A percentile compares a stretch with the other conserved stretches of the same genome.
Evolutionary conservation across 495 filamentous ascomycete genomes (phyloP).

Genomic region (Achaetomiella virescens): DNA sequence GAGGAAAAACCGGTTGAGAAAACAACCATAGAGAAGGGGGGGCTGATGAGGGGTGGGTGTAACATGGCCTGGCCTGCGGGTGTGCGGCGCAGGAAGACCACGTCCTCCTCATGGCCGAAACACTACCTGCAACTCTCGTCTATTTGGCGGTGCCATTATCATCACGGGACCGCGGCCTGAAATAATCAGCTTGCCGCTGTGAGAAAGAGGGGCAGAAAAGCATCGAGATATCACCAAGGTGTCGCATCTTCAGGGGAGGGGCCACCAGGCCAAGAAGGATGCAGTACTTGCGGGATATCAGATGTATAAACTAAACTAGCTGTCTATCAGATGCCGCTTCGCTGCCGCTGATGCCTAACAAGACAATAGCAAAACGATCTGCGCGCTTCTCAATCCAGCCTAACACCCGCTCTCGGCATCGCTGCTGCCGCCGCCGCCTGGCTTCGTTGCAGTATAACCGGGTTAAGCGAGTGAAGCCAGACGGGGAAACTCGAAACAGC

Average conservation of each 20-base stretch:
- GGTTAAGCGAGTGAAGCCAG: constrained; percentile 4
- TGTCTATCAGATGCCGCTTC: neutral
- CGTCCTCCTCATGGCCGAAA: too few relatives aligned
- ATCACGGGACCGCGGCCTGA: neutral
- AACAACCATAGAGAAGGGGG: neutral
- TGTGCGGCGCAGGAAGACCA: neutral
- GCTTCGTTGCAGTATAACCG: constrained; percentile 2
- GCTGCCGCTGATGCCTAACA: too few relatives aligned
- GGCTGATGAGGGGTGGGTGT: neutral
- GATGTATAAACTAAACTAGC: neutral
- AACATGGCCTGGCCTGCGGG: neutral
- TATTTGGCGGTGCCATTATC: too few relatives aligned
- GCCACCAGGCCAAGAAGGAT: neutral
- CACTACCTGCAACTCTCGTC: too few relatives aligned
- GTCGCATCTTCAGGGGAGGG: neutral
- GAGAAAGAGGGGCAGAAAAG: neutral
- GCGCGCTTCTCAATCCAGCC: neutral
- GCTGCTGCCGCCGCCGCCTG: neutral
- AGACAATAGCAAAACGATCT: neutral
- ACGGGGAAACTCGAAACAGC: too few relatives aligned
- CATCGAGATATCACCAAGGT: neutral
- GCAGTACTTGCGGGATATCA: neutral
- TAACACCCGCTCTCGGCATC: neutral
- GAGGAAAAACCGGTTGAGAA: neutral
- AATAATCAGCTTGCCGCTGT: neutral